Percentiles rank a stretch among this genome's conserved stretches.
Conservation (phyloP, 306 rosid species). For the Medicago truncatula region DNA sequence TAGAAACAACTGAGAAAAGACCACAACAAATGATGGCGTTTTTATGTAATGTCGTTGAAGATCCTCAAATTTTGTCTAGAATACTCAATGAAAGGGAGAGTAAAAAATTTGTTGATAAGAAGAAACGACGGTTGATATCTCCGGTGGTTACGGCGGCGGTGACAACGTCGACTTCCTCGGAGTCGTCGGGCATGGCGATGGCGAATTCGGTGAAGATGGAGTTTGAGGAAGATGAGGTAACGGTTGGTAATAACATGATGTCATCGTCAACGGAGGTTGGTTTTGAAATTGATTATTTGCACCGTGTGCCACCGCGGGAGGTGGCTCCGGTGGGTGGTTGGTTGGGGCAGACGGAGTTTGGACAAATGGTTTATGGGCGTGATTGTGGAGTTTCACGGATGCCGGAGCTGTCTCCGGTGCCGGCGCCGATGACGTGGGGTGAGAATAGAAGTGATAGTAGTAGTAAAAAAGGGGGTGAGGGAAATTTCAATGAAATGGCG, state of each 20-base stretch:
- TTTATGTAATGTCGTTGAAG: conserved; percentile 66
- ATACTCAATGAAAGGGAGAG: conserved; percentile 54
- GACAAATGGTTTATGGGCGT: conserved; percentile 24
- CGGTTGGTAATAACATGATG: conserved; percentile 28
- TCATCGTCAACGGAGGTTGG: conserved; percentile 60
- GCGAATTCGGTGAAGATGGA: conserved; percentile 47
- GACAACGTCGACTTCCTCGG: conserved; percentile 49
- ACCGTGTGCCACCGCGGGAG: conserved; percentile 42
- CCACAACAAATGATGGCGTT: conserved; percentile 94
- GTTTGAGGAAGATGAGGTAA: conserved; percentile 56
- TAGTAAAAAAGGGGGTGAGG: conserved; percentile 38
- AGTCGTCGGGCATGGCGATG: conserved; percentile 47
- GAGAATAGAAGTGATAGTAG: conserved; percentile 3
- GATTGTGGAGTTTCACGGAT: background rate
- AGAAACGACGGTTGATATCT: conserved; percentile 56
- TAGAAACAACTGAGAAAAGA: conserved; percentile 73
- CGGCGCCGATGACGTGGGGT: conserved; percentile 38
- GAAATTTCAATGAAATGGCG: conserved; percentile 57
- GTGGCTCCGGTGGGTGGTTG: conserved; percentile 3
- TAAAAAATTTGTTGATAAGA: conserved; percentile 43
- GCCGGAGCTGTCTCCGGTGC: too few species aligned
- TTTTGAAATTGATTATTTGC: conserved; percentile 49
- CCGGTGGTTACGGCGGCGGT: conserved; percentile 34
- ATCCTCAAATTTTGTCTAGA: conserved; percentile 71
- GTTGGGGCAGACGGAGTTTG: conserved; percentile 44